A percentile compares a stretch with the other conserved stretches of the same genome.
phyloP scores from a whole-genome alignment of 164 flowering plant genomes.

The Magnolia changhungtana region DNA sequence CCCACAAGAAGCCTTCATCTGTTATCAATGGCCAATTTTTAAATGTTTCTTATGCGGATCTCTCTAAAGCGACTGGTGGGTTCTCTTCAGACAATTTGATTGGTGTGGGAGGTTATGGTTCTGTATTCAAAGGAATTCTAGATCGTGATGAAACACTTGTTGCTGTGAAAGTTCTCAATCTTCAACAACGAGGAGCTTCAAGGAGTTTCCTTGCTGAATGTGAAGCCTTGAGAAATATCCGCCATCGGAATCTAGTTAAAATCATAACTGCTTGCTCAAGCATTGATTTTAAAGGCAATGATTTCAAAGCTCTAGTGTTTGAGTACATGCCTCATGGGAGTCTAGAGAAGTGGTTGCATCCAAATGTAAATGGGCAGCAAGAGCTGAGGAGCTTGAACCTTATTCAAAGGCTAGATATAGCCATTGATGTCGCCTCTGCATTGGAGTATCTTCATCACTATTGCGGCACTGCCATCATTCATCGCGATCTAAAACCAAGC shows the following conservation, averaged over 20 bases:
- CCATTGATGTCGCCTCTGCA: slow-evolving; percentile 32
- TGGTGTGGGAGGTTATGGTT: slow-evolving; percentile 35
- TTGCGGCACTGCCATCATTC: slow-evolving; percentile 20
- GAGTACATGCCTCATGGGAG: slow-evolving; percentile 37
- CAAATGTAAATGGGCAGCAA: neutral
- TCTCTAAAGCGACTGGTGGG: slow-evolving; percentile 21
- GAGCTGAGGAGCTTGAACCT: slow-evolving; percentile 14
- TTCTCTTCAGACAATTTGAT: slow-evolving; percentile 27
- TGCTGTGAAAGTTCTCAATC: slow-evolving; percentile 37
- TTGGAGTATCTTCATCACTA: slow-evolving; percentile 31
- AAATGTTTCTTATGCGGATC: slow-evolving; percentile 18
- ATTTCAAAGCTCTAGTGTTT: slow-evolving; percentile 29
- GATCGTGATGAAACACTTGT: slow-evolving; percentile 7
- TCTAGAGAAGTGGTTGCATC: slow-evolving; percentile 33
- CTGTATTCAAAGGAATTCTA: slow-evolving; percentile 29
- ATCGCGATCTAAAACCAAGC: slow-evolving; percentile 34
- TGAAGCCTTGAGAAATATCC: slow-evolving; percentile 18
- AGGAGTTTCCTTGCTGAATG: slow-evolving; percentile 33
- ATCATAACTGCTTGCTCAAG: slow-evolving; percentile 26
- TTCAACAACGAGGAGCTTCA: slow-evolving; percentile 23
- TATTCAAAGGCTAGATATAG: slow-evolving; percentile 25
- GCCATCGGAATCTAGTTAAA: slow-evolving; percentile 40
- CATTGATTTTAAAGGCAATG: slow-evolving; percentile 25
- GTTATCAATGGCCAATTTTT: too few species aligned
- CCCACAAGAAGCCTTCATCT: too few species aligned